Evolutionary conservation across 805 yeast genomes (phyloP), one percentile per base, ranked within the genome.

Genomic region (Wickerhamomyces sydowiorum): DNA sequence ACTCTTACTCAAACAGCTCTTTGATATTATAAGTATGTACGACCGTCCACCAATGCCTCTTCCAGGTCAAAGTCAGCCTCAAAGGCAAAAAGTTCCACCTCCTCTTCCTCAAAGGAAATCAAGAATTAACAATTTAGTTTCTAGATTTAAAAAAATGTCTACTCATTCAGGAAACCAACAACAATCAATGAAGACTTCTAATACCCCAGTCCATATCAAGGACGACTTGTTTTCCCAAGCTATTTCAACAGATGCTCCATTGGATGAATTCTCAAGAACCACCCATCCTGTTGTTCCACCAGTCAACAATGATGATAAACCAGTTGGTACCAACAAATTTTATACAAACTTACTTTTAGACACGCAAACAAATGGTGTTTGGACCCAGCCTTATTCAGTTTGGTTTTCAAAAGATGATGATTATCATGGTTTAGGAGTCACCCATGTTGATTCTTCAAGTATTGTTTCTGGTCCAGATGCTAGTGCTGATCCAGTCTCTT

Each of bases 331-430:
- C 7, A 86, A 86, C 60, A 85, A 86, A 55, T 86, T 86, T 54
- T 86, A 80, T 58, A 82, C 84, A 29, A 86, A 86, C 61, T 62
- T 86, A 59, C 60, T 86, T 10, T 69, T 86, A 28, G 88, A 73
- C 1, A 70, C 72, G 42, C 91, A 83, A 55, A 75, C 78, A 2
- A 67, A 75, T 43, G 86, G 91, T 0, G 73, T 80, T 0, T 86
- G 90, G 89, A 78, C 91, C 0, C 88, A 83, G 51, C 96, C 96
- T 2, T 86, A 85, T 54, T 76, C 86, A 24, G 63, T 84, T 6
- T 86, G 90, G 91, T 69, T 69, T 47, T 66, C 81, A 8, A 75
- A 67, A 41, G 78, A 72, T 41, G 65, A 62, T 25, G 56, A 52
- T 7, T 69, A 60, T 42, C 61, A 60, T 38, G 95, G 95, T 2